Evolutionary conservation across 768 basidiomycete species (phyloP).

Genomic region (Erythrobasidium yunnanense): DNA sequence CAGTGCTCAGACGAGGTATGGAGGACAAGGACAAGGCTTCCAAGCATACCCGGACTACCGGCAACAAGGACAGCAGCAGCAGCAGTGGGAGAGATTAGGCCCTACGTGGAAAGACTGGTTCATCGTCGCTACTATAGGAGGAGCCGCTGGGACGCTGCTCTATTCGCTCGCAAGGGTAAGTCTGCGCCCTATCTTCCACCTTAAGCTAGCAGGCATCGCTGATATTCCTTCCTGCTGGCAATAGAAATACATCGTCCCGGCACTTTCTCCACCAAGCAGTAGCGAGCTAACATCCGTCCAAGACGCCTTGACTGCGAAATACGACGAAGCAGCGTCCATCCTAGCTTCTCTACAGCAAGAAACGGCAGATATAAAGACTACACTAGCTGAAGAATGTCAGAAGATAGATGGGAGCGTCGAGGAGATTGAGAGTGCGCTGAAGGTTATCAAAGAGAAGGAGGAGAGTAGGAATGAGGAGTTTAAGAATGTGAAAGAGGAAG

Average conservation of each 20-base stretch:
- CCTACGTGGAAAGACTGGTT: constrained; percentile 98
- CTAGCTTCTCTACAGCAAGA: constrained; percentile 69
- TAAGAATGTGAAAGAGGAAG: constrained; percentile 80
- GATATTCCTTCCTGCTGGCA: not conserved
- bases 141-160: constrained; percentile 69
- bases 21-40: not conserved
- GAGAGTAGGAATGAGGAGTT: constrained; percentile 71
- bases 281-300: constrained; percentile 84
- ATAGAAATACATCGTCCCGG: constrained; percentile 82
- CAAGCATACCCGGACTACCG: not conserved
- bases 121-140: constrained; percentile 88
- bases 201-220: too few relatives aligned
- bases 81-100: not conserved
- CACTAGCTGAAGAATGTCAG: constrained; percentile 65
- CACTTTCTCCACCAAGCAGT: constrained; percentile 73
- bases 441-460: constrained; percentile 68
- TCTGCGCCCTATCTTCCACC: too few relatives aligned
- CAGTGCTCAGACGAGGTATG: too few relatives aligned
- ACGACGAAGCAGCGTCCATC: constrained; percentile 72
- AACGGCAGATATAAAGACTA: constrained; percentile 58
- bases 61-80: constrained; percentile 21
- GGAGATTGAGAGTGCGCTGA: constrained; percentile 61
- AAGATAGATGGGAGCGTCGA: constrained; percentile 60
- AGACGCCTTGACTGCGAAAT: constrained; percentile 72
- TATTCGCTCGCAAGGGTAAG: constrained; percentile 67